Percentiles rank a stretch among this genome's conserved stretches.
Conservation (phyloP, 2,329 filamentous ascomycete species). For the Sporothrix brunneoviolacea region DNA sequence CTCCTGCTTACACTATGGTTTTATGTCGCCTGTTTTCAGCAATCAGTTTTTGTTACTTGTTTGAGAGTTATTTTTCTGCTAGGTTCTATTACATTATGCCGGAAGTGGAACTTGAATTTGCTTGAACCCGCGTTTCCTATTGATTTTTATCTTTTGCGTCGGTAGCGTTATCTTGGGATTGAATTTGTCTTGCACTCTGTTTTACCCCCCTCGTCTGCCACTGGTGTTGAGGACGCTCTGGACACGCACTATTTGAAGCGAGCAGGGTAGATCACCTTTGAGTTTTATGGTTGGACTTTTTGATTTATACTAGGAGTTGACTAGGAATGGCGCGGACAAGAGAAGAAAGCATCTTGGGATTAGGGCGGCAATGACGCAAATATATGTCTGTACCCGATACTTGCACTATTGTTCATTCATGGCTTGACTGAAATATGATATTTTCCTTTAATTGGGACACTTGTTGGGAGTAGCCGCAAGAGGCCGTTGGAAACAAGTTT, state of each 20-base stretch:
- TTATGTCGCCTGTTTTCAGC: neutral
- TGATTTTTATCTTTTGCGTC: neutral
- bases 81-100: neutral
- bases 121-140: neutral
- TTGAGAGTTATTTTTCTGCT: no score
- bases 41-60: neutral
- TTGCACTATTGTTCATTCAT: slow-evolving; percentile 5
- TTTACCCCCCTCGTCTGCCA: neutral
- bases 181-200: neutral
- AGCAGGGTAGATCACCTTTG: neutral
- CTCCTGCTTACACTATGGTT: no score
- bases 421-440: slow-evolving; percentile 3
- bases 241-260: neutral
- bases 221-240: neutral
- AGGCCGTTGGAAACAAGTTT: no score
- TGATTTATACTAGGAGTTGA: slow-evolving; percentile 10
- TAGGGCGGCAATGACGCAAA: slow-evolving; percentile 6
- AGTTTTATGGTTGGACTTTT: neutral
- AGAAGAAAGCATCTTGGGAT: slow-evolving; percentile 1
- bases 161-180: neutral
- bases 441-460: slow-evolving; percentile 1
- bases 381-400: slow-evolving; percentile 10
- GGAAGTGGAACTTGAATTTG: neutral
- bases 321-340: neutral
- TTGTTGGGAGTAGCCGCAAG: no score